Base-by-base conservation (phyloP, 2,329 filamentous ascomycete species). In the Blastomyces parvus region DNA sequence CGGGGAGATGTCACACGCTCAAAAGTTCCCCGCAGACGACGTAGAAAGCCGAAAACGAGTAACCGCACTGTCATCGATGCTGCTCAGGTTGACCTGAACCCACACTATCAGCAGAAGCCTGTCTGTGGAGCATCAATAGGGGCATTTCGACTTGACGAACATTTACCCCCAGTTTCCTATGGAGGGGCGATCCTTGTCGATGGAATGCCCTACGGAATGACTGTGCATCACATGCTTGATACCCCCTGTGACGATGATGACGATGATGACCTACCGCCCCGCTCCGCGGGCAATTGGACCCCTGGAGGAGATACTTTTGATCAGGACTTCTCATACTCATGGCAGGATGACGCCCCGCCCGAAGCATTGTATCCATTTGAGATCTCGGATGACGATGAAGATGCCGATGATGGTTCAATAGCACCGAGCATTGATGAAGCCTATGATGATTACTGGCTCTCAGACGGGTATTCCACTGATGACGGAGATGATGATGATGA, bases 151-250 rank as follows among this genome's bases (percentile, higher is more conserved):
- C 88, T 89, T 63, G 86, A 91, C 67, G 86, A 89, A 55, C 93
- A 97, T 71, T 80, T 97, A 2, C 91, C 92, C 6, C 91, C 93
- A 1, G 93, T 96, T 2, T 95, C 91, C 40, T 91, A 96, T 68
- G 93, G 93, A 14, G 93, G 93, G 9, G 82, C 96, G 3, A 86
- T 97, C 50, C 79, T 94, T 40, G 86, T 97, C 1, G 91, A 97
- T 71, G 86, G 89, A 62, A 86, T 88, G 73, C 85, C 90, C 0
- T 94, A 91, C 70, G 93, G 93, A 14, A 94, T 97, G 90, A 97
- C 91, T 27, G 93, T 97, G 0, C 93, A 97, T 71, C 93, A 97
- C 74, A 93, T 97, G 86, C 84, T 97, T 2, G 93, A 97, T 69
- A 77, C 79, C 14, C 79, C 83, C 13, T 83, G 82, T 64, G 81